A percentile compares a stretch with the other conserved stretches of the same genome.
phyloP scores from a whole-genome alignment of 306 rosid genomes.

The Cucumis melo region DNA sequence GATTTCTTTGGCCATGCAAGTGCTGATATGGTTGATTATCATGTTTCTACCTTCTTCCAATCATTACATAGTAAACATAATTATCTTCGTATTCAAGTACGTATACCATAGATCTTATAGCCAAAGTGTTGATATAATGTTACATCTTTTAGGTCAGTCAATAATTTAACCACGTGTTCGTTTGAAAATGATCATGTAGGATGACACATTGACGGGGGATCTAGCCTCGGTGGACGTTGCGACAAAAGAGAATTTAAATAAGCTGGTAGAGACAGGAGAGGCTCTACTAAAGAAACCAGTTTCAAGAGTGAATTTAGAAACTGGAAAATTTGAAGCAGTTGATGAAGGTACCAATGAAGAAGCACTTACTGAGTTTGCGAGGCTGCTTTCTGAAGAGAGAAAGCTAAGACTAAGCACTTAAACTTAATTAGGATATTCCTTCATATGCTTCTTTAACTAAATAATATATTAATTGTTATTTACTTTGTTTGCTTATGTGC shows the following conservation, averaged over 20 bases:
- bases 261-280: constrained; percentile 11
- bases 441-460: background rate
- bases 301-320: constrained; percentile 14
- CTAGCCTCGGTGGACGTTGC: constrained; percentile 13
- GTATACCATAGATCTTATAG: background rate
- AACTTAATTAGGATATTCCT: background rate
- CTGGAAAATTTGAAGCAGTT: constrained; percentile 7
- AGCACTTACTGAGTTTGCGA: constrained; percentile 12
- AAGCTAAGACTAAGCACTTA: background rate
- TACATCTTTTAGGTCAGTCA: too few species aligned
- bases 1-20: constrained; percentile 22
- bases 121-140: too few species aligned
- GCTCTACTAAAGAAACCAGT: constrained; percentile 15
- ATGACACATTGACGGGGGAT: constrained; percentile 15
- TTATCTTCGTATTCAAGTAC: constrained; percentile 31
- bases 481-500: background rate
- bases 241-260: constrained; percentile 12
- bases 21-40: constrained; percentile 32
- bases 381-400: constrained; percentile 8
- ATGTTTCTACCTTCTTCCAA: constrained; percentile 25
- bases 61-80: constrained; percentile 5
- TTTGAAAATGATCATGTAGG: background rate
- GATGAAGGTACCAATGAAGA: constrained; percentile 11
- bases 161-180: too few species aligned
- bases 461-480: background rate